A percentile compares a stretch with the other conserved stretches of the same genome.
Conservation (phyloP, 441 rosid species). For the Mallotus japonicus region DNA sequence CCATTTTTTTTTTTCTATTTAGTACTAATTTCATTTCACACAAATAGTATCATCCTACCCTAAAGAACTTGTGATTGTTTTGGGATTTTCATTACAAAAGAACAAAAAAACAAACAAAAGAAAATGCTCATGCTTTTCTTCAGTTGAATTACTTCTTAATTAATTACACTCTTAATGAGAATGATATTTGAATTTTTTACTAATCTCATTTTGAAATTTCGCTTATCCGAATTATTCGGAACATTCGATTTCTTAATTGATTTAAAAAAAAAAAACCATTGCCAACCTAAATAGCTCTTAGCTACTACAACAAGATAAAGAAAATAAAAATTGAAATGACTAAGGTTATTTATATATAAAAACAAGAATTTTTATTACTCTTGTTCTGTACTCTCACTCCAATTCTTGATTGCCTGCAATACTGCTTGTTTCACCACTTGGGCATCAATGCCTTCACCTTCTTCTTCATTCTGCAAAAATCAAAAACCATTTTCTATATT, state of each 20-base stretch:
- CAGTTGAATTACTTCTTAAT: not conserved
- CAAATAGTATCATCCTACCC: not conserved
- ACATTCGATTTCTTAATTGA: constrained; percentile 8
- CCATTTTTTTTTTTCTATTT: not conserved
- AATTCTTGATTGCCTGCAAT: constrained; percentile 50
- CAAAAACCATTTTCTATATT: not conserved
- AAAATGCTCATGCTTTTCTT: not conserved
- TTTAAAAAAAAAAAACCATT: not conserved
- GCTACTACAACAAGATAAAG: not conserved
- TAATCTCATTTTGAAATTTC: constrained; percentile 3
- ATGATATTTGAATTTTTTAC: not conserved
- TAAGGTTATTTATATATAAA: constrained; percentile 1
- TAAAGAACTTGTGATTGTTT: not conserved
- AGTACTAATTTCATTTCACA: not conserved
- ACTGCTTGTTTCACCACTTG: constrained; percentile 68
- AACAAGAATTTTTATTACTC: not conserved
- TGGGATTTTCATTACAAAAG: constrained; percentile 10
- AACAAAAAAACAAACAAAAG: not conserved
- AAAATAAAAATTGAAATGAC: constrained; percentile 1
- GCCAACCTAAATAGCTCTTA: not conserved
- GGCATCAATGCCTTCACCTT: constrained; percentile 41
- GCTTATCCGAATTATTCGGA: not conserved
- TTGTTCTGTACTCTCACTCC: constrained; percentile 41
- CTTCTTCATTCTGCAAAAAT: constrained; percentile 39
- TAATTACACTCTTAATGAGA: not conserved